phyloP scores from a whole-genome alignment of 352 stramenopile genomes.

The Phytophthora gonapodyides region DNA sequence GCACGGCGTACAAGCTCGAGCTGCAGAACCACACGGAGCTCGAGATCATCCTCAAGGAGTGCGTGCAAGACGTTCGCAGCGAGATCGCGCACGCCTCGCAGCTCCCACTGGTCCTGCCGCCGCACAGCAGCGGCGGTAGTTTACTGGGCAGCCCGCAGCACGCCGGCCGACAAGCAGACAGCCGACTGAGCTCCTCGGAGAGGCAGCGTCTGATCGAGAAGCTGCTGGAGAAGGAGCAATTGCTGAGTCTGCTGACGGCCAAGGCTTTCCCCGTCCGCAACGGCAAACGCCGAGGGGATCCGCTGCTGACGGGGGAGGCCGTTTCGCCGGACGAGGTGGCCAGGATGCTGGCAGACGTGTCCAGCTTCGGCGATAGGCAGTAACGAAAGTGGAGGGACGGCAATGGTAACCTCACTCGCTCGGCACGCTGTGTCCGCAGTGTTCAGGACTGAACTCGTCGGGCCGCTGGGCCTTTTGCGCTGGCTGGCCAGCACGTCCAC shows the following conservation, averaged over 20 bases:
- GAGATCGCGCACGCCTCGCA: constrained; percentile 54
- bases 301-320: constrained; percentile 49
- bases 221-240: constrained; percentile 79
- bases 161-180: constrained; percentile 17
- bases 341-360: constrained; percentile 48
- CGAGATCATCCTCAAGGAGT: constrained; percentile 79
- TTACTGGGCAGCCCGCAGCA: constrained; percentile 15
- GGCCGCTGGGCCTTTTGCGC: too few species aligned
- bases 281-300: constrained; percentile 36
- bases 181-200: constrained; percentile 47
- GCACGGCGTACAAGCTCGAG: constrained; percentile 69
- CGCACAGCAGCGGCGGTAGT: constrained; percentile 19
- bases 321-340: constrained; percentile 52
- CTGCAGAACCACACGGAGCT: constrained; percentile 82
- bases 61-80: constrained; percentile 79
- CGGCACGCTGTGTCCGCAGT: too few species aligned
- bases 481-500: too few species aligned
- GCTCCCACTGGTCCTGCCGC: constrained; percentile 21
- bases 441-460: too few species aligned
- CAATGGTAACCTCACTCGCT: constrained; percentile 6
- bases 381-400: constrained; percentile 28
- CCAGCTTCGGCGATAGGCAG: constrained; percentile 16
- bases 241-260: constrained; percentile 78
- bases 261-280: constrained; percentile 69
- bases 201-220: constrained; percentile 77